A percentile compares a stretch with the other conserved stretches of the same genome.
Evolutionary conservation across 108 stramenopile genomes (phyloP).

Genomic region (Skeletonema grethae): DNA sequence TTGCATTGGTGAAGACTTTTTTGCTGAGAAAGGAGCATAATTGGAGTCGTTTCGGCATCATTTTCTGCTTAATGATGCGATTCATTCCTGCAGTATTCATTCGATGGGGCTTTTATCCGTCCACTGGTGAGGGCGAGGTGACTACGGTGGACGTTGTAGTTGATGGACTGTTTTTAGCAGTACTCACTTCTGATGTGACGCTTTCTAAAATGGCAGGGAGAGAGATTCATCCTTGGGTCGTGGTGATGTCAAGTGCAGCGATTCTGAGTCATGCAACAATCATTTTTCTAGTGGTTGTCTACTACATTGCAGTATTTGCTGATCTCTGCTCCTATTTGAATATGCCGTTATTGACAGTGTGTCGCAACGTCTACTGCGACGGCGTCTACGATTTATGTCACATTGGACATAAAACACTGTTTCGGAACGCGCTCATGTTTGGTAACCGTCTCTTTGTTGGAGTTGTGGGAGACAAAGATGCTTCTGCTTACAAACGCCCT

Average conservation of each 20-base stretch:
- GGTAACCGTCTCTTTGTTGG: slow-evolving; percentile 91
- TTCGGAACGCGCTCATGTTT: slow-evolving; percentile 79
- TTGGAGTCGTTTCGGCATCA: slow-evolving; percentile 84
- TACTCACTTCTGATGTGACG: slow-evolving; percentile 82
- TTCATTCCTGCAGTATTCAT: slow-evolving; percentile 75
- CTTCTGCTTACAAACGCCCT: slow-evolving; percentile 83
- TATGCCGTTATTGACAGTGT: slow-evolving; percentile 86
- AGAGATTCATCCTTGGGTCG: slow-evolving; percentile 89
- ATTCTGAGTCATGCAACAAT: slow-evolving; percentile 76
- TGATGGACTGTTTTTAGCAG: slow-evolving; percentile 87
- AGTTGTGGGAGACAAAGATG: slow-evolving; percentile 88
- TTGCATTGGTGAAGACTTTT: slow-evolving; percentile 65
- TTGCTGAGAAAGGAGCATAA: slow-evolving; percentile 65
- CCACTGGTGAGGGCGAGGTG: slow-evolving; percentile 31
- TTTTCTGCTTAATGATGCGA: slow-evolving; percentile 74
- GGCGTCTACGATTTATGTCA: slow-evolving; percentile 92
- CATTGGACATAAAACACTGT: slow-evolving; percentile 86
- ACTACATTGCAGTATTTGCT: slow-evolving; percentile 91
- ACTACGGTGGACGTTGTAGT: slow-evolving; percentile 69
- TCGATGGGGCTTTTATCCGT: slow-evolving; percentile 48
- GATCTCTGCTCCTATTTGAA: slow-evolving; percentile 87
- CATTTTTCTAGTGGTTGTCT: slow-evolving; percentile 74
- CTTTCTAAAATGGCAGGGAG: slow-evolving; percentile 91
- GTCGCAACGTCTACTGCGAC: slow-evolving; percentile 86
- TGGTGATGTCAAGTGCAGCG: slow-evolving; percentile 79